Percentiles rank a stretch among this genome's conserved stretches.
Conservation (phyloP, 176 grass and related monocot genomes). For the Eleusine indica region DNA sequence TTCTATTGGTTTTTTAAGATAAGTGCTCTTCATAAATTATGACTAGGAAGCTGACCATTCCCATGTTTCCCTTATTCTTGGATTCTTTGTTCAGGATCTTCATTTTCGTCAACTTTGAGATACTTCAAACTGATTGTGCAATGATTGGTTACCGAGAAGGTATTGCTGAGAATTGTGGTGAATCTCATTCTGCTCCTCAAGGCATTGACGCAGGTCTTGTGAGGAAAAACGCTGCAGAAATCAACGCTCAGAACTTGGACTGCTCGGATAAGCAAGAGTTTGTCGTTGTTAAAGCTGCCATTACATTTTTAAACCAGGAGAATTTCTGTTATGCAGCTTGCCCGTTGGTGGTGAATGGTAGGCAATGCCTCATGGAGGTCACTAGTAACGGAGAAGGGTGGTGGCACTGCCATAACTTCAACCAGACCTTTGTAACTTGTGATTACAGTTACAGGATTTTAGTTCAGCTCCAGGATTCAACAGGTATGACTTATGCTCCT, state of each 20-base stretch:
- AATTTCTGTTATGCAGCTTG: conserved; percentile 2
- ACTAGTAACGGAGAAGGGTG: not conserved
- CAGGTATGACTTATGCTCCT: not conserved
- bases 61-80: not conserved
- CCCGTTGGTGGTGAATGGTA: not conserved
- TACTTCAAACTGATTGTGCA: conserved; percentile 47
- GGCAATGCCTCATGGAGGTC: not conserved
- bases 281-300: not conserved
- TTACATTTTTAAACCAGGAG: not conserved
- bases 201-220: not conserved
- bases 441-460: conserved; percentile 7
- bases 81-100: conserved; percentile 59
- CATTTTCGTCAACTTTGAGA: conserved; percentile 52
- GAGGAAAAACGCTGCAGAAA: not conserved
- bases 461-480: not conserved
- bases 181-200: not conserved
- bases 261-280: not conserved
- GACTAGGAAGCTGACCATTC: not conserved
- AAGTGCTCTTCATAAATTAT: not conserved
- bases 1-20: no score
- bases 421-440: conserved; percentile 1
- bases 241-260: not conserved
- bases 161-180: not conserved
- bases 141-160: conserved; percentile 26
- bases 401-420: not conserved